Percentiles rank a stretch among this genome's conserved stretches.
Evolutionary conservation across 495 filamentous ascomycete species (phyloP).

Genomic region (Durotheca rogersii): DNA sequence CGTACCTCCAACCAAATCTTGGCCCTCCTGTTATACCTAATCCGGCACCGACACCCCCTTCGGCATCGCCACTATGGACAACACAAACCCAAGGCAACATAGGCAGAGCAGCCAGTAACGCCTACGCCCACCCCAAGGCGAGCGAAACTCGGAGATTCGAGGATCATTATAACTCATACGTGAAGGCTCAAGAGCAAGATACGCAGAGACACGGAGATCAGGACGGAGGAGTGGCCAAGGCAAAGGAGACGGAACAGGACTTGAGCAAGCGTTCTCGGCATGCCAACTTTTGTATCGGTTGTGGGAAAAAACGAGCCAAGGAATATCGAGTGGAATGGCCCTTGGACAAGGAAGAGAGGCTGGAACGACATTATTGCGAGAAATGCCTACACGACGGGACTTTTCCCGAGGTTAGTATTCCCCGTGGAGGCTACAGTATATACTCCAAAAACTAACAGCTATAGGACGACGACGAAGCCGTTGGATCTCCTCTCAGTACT

Average conservation of each 20-base stretch:
- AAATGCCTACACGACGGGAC: slow-evolving; percentile 18
- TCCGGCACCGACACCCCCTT: neutral
- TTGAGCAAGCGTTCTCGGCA: slow-evolving; percentile 24
- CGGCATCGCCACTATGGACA: neutral
- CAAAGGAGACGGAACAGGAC: neutral
- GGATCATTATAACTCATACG: slow-evolving; percentile 11
- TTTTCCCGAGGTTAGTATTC: neutral
- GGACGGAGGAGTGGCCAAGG: neutral
- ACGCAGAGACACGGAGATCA: slow-evolving; percentile 1
- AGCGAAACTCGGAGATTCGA: slow-evolving; percentile 18
- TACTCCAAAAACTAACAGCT: slow-evolving; percentile 6
- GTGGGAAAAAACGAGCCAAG: slow-evolving; percentile 25
- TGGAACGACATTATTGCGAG: slow-evolving; percentile 21
- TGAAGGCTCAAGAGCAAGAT: neutral
- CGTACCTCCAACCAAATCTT: neutral
- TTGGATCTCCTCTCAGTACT: neutral
- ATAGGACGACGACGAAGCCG: slow-evolving; percentile 5
- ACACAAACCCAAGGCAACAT: neutral
- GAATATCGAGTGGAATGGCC: slow-evolving; percentile 23
- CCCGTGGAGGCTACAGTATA: neutral
- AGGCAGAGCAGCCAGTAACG: neutral
- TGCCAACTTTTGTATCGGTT: slow-evolving; percentile 26
- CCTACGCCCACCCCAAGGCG: slow-evolving; percentile 1
- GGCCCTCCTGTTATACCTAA: neutral
- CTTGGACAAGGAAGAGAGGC: slow-evolving; percentile 28